Conservation (phyloP, 2,329 filamentous ascomycete species). For the Neonectria ditissima region DNA sequence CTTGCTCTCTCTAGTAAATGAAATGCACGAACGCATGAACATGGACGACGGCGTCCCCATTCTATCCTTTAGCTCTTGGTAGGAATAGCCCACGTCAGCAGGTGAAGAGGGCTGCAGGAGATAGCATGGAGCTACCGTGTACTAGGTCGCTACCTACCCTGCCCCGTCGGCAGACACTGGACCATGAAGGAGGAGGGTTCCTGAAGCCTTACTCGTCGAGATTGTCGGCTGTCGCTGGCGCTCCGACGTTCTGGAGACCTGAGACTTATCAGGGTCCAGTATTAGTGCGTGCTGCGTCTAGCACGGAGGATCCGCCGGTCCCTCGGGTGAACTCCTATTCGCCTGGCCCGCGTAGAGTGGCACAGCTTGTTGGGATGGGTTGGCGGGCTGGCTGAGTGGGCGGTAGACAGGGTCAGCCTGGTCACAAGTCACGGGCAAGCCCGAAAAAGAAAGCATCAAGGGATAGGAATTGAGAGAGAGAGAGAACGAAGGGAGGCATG, state of each 20-base stretch:
- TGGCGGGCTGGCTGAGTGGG: slow-evolving; percentile 12
- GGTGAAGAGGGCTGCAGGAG: not conserved
- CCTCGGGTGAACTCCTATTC: slow-evolving; percentile 19
- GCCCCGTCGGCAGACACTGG: too few species aligned
- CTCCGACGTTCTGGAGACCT: not conserved
- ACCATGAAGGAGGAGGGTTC: not conserved
- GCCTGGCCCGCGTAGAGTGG: not conserved
- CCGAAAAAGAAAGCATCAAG: slow-evolving; percentile 12
- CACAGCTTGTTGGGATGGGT: not conserved
- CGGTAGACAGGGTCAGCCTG: slow-evolving; percentile 28
- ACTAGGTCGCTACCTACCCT: not conserved
- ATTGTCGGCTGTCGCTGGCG: too few species aligned
- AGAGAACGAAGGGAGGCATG: not conserved
- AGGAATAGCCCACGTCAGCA: too few species aligned
- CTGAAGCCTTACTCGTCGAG: not conserved
- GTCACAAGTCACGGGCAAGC: slow-evolving; percentile 13
- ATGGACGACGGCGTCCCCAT: too few species aligned
- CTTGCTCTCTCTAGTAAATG: too few species aligned
- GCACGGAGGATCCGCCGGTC: slow-evolving; percentile 10
- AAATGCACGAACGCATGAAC: too few species aligned
- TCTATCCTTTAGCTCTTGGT: too few species aligned
- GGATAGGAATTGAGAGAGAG: slow-evolving; percentile 8
- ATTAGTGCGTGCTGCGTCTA: not conserved
- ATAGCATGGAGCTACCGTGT: not conserved
- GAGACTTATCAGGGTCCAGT: not conserved